These are phyloP conservation scores for Cyathus striatus DNA, from an alignment of 768 basidiomycete genomes.

Conservation along the genomic window DNA sequence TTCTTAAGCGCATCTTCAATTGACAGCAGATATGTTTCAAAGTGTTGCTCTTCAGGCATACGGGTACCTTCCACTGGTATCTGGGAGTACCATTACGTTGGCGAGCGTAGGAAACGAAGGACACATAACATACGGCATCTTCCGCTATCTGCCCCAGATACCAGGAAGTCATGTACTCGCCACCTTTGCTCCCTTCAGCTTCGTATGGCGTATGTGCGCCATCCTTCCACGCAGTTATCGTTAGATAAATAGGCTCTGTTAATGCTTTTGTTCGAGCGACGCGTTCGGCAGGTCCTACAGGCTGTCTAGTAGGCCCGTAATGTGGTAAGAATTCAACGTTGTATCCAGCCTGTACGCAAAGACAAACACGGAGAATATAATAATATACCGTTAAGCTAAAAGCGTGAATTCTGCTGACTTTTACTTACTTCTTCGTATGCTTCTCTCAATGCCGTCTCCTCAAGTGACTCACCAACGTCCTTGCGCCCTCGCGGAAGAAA, in stretches of 20 bases:
- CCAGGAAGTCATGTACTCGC: constrained; percentile 53
- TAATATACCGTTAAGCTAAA: no score
- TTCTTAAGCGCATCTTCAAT: constrained; percentile 35
- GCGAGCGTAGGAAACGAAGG: background rate
- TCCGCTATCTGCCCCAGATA: constrained; percentile 48
- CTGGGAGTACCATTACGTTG: background rate
- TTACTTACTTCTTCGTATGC: constrained; percentile 63
- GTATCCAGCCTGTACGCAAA: constrained; percentile 40
- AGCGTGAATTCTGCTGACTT: no score
- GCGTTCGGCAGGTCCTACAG: constrained; percentile 23
- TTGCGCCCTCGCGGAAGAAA: constrained; percentile 65
- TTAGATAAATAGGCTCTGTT: constrained; percentile 43
- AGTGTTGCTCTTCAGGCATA: constrained; percentile 53
- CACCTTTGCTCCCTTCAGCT: constrained; percentile 17
- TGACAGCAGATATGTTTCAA: constrained; percentile 34
- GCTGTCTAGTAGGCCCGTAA: constrained; percentile 33
- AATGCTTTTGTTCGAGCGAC: constrained; percentile 10
- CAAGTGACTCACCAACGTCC: constrained; percentile 59
- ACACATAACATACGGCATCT: constrained; percentile 39
- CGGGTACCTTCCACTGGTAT: constrained; percentile 44
- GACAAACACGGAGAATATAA: no score
- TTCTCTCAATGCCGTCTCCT: constrained; percentile 55
- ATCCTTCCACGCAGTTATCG: constrained; percentile 19
- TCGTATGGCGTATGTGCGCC: constrained; percentile 5
- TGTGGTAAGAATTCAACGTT: constrained; percentile 42